Evolutionary conservation across 495 filamentous ascomycete species (phyloP).

Genomic region (Penicillium mononematosum): DNA sequence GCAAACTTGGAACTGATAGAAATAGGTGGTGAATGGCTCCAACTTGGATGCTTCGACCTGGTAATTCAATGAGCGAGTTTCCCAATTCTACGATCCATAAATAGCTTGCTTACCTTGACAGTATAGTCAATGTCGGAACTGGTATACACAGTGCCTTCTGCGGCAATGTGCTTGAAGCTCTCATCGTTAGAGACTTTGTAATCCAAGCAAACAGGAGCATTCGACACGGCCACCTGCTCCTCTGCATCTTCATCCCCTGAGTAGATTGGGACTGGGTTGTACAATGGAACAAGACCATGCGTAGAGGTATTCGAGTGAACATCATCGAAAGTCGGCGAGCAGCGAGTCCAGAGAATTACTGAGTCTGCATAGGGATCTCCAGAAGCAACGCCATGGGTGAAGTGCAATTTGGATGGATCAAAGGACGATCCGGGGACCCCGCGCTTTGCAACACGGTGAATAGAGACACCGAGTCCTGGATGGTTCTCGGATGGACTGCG

Average conservation of each 20-base stretch:
- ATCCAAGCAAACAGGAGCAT: slow-evolving; percentile 51
- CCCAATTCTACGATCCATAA: not conserved
- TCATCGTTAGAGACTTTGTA: slow-evolving; percentile 49
- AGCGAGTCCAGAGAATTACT: slow-evolving; percentile 68
- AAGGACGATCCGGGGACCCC: slow-evolving; percentile 29
- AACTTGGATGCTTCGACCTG: slow-evolving; percentile 60
- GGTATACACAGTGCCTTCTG: slow-evolving; percentile 56
- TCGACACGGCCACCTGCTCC: not conserved
- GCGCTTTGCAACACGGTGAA: slow-evolving; percentile 2
- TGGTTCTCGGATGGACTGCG: slow-evolving; percentile 58
- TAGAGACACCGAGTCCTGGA: slow-evolving; percentile 49
- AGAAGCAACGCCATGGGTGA: slow-evolving; percentile 69
- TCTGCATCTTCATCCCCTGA: not conserved
- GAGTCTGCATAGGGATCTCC: slow-evolving; percentile 65
- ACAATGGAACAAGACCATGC: slow-evolving; percentile 52
- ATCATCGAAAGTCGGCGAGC: slow-evolving; percentile 52
- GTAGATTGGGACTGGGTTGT: slow-evolving; percentile 34
- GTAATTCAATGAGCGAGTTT: slow-evolving; percentile 4
- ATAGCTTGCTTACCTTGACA: slow-evolving; percentile 49
- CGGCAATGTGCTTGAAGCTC: slow-evolving; percentile 20
- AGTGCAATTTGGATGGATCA: slow-evolving; percentile 50
- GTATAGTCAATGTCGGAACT: slow-evolving; percentile 69
- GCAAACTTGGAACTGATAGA: slow-evolving; percentile 57
- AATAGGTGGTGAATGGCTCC: slow-evolving; percentile 58
- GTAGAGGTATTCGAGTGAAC: slow-evolving; percentile 57